These are phyloP conservation scores for Talaromyces ruber DNA, from an alignment of 495 filamentous ascomycete species.

Conservation along the genomic window DNA sequence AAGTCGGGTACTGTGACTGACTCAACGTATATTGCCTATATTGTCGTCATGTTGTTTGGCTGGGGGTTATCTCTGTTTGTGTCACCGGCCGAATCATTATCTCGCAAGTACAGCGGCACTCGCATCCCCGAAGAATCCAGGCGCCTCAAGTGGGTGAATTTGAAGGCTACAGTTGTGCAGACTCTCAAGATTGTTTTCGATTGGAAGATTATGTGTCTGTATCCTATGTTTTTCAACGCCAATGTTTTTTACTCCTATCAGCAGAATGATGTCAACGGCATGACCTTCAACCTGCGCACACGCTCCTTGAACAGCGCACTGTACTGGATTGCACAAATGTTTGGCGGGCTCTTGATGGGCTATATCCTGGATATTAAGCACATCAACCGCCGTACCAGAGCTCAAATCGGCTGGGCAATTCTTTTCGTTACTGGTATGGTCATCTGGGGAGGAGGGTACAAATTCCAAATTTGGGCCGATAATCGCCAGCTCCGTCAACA, in stretches of 20 bases:
- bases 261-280: conserved; percentile 45
- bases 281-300: conserved; percentile 41
- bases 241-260: conserved; percentile 77
- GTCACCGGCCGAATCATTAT: conserved; percentile 19
- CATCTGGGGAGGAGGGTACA: conserved; percentile 47
- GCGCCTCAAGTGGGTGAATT: not conserved
- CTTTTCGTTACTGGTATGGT: conserved; percentile 36
- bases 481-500: conserved; percentile 14
- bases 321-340: conserved; percentile 47
- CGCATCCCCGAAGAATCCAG: not conserved
- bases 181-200: conserved; percentile 11
- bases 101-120: not conserved
- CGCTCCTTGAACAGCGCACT: conserved; percentile 41
- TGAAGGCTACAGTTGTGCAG: not conserved
- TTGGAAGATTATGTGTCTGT: conserved; percentile 33
- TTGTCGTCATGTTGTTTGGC: conserved; percentile 38
- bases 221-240: conserved; percentile 50
- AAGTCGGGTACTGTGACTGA: conserved; percentile 32
- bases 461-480: conserved; percentile 37
- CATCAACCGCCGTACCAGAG: conserved; percentile 28
- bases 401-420: conserved; percentile 31
- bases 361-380: conserved; percentile 32
- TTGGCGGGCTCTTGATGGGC: conserved; percentile 39
- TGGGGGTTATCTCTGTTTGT: conserved; percentile 45
- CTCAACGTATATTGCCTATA: conserved; percentile 39